phyloP scores from a whole-genome alignment of 768 basidiomycete genomes.

The Lactarius akahatsu region DNA sequence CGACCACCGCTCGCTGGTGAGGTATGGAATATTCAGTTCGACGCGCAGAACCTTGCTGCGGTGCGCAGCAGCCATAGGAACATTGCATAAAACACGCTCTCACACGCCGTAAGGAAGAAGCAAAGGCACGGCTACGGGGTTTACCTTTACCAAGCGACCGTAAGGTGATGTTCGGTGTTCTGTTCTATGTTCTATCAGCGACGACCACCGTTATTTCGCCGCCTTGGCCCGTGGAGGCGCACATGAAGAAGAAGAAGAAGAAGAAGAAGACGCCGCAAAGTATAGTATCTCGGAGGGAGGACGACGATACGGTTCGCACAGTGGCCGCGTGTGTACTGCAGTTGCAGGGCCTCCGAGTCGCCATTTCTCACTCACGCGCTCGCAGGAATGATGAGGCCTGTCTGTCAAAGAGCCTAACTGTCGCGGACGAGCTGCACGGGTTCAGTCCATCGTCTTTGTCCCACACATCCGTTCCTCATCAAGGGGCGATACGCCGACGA shows the following conservation, averaged over 20 bases:
- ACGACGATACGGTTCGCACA: neutral
- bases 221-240: constrained; percentile 12
- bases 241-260: neutral
- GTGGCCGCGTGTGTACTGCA: neutral
- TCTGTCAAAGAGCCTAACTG: constrained; percentile 31
- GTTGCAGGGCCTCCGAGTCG: neutral
- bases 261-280: neutral
- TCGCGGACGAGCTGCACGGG: constrained; percentile 32
- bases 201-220: neutral
- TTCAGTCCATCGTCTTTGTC: constrained; percentile 26
- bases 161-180: neutral
- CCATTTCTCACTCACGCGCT: neutral
- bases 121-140: neutral
- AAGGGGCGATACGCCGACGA: constrained; percentile 41
- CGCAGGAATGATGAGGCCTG: neutral
- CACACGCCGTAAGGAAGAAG: neutral
- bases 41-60: constrained; percentile 41
- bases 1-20: neutral
- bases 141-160: constrained; percentile 16
- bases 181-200: constrained; percentile 7
- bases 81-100: neutral
- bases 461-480: constrained; percentile 35
- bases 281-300: neutral
- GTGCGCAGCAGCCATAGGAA: neutral
- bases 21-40: constrained; percentile 27